A percentile compares a stretch with the other conserved stretches of the same genome.
Evolutionary conservation across 768 basidiomycete genomes (phyloP).

Genomic region (Suillus alpinus): DNA sequence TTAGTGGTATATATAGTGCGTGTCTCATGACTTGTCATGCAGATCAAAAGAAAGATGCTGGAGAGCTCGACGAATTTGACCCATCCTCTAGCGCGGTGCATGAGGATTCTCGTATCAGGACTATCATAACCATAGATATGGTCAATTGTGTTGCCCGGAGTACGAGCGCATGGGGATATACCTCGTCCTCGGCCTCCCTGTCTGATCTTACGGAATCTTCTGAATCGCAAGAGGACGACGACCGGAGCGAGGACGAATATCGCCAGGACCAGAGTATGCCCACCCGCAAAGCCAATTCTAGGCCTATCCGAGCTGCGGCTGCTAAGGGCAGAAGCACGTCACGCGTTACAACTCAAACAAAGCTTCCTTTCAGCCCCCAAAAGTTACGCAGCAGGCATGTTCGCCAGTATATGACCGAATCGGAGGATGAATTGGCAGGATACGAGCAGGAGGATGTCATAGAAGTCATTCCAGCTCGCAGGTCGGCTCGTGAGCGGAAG

Average conservation of each 20-base stretch:
- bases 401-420: conserved; percentile 31
- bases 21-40: conserved; percentile 4
- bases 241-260: conserved; percentile 15
- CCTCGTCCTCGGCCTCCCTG: conserved; percentile 11
- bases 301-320: conserved; percentile 15
- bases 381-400: conserved; percentile 45
- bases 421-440: conserved; percentile 40
- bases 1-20: neutral
- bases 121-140: conserved; percentile 30
- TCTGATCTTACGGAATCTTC: conserved; percentile 28
- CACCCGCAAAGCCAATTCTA: neutral
- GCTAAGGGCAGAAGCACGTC: conserved; percentile 2
- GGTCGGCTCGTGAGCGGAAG: conserved; percentile 49
- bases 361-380: conserved; percentile 66
- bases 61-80: conserved; percentile 52
- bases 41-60: conserved; percentile 47
- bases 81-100: conserved; percentile 55
- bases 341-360: conserved; percentile 18
- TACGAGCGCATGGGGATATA: conserved; percentile 10
- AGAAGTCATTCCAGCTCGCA: conserved; percentile 31
- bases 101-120: conserved; percentile 52
- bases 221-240: conserved; percentile 28
- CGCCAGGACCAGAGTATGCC: neutral
- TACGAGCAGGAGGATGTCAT: conserved; percentile 31
- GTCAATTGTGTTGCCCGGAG: conserved; percentile 1